Base-by-base conservation (phyloP, 2,329 filamentous ascomycete genomes). In the Canariomyces notabilis region DNA sequence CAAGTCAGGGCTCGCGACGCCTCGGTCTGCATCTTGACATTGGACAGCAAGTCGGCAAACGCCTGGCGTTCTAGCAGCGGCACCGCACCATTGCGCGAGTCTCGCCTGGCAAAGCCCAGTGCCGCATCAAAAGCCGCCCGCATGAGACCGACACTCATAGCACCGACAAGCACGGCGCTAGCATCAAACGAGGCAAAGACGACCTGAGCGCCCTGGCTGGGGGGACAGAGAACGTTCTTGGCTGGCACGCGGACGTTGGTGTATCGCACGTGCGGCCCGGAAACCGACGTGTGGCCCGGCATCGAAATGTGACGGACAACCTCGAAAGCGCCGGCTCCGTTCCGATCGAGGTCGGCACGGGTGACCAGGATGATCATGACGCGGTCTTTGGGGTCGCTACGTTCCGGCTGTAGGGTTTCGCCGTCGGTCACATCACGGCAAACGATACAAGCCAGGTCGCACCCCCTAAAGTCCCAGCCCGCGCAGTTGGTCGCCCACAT, bases 401-500 rank as follows among this genome's bases (percentile, higher is more conserved):
- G n/a, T n/a, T 45, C 44, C 0, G 49, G 8, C 2, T 36, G 37
- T 6, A 49, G 44, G 8, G 55, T n/a, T 7, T 15, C 26, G 2
- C 22, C 38, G 4, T 53, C 46, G 1, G 59, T 61, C 7, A 59
- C 49, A 34, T 70, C 62, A 11, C 74, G 71, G 56, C 74, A 77
- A 4, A 76, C 70, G 6, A 79, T 66, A 50, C 74, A 78, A 44
- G 70, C 66, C 2, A 80, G 60, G 34, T 77, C 73, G 1, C 74
- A 72, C 8, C 76, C 75, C 42, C 64, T 62, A 33, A 67, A 66
- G 48, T 79, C 75, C 75, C 74, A 79, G 12, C 76, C 75, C 1
- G 66, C 69, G 42, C 65, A 67, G 55, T 77, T 79, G 1, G 74
- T 76, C 9, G 75, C 72, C 75, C 76, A 79, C 32, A 76, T 68